These are phyloP conservation scores for Prunus yedoensis DNA, from an alignment of 331 rosid species.

Conservation along the genomic window DNA sequence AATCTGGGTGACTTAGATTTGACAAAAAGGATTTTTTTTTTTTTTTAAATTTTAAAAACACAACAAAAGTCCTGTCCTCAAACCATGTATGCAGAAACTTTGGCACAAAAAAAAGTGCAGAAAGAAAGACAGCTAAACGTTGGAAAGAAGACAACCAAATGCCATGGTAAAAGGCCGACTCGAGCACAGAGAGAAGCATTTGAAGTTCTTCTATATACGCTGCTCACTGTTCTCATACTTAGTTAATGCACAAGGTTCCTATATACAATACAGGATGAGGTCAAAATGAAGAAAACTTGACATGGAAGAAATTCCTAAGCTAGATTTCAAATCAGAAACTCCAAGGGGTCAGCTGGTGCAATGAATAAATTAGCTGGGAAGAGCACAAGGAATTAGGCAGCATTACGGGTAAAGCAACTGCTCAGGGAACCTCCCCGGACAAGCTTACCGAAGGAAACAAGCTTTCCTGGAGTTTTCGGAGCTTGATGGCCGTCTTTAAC, in stretches of 20 bases:
- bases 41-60: no score
- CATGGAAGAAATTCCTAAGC: not conserved
- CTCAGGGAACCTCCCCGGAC: slow-evolving; percentile 30
- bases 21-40: no score
- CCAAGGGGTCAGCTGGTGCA: slow-evolving; percentile 2
- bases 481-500: slow-evolving; percentile 25
- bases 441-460: no score
- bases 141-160: not conserved
- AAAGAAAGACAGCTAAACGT: not conserved
- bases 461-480: slow-evolving; percentile 27
- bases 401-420: slow-evolving; percentile 31
- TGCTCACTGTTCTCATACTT: not conserved
- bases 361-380: not conserved
- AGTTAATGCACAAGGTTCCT: not conserved
- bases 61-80: no score
- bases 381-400: slow-evolving; percentile 20
- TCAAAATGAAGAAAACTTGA: not conserved
- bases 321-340: not conserved
- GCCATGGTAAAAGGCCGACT: not conserved
- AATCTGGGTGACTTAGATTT: no score
- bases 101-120: no score
- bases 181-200: not conserved
- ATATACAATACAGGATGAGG: not conserved
- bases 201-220: not conserved
- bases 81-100: not conserved